Conservation (phyloP, 2,329 filamentous ascomycete species). For the Diplocarpon rosae region DNA sequence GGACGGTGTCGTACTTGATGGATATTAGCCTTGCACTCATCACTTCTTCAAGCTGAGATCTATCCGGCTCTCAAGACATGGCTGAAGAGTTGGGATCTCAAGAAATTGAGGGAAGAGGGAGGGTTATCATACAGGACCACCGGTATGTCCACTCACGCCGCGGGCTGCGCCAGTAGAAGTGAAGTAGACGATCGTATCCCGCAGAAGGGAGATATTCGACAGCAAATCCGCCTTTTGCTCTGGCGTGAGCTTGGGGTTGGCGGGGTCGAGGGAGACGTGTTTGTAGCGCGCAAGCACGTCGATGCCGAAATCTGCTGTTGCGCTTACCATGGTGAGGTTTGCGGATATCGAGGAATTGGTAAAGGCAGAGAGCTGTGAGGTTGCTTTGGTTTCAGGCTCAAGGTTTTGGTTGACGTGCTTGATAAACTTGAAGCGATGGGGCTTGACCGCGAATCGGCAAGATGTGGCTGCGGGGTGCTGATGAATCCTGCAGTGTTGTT, state of each 20-base stretch:
- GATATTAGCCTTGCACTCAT: too few species aligned
- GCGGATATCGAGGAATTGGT: neutral
- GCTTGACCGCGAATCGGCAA: too few species aligned
- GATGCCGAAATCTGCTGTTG: slow-evolving; percentile 19
- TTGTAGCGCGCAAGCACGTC: slow-evolving; percentile 18
- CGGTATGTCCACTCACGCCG: slow-evolving; percentile 30
- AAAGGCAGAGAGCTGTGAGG: too few species aligned
- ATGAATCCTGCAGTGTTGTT: too few species aligned
- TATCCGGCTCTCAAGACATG: too few species aligned
- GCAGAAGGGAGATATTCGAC: slow-evolving; percentile 30
- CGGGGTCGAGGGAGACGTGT: slow-evolving; percentile 24
- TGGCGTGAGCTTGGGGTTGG: slow-evolving; percentile 26
- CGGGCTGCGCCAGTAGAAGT: slow-evolving; percentile 30
- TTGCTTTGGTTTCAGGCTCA: too few species aligned
- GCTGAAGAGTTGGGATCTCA: too few species aligned
- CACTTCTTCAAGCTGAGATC: too few species aligned
- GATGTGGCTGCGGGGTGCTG: too few species aligned
- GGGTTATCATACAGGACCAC: slow-evolving; percentile 21
- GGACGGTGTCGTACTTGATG: slow-evolving; percentile 27
- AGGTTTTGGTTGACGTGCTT: too few species aligned
- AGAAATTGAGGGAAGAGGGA: too few species aligned
- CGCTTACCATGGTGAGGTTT: slow-evolving; percentile 11
- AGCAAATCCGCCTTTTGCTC: slow-evolving; percentile 30
- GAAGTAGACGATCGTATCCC: slow-evolving; percentile 31
- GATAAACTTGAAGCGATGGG: too few species aligned